Evolutionary conservation across 495 filamentous ascomycete species (phyloP).

Genomic region (Neurospora terricola): DNA sequence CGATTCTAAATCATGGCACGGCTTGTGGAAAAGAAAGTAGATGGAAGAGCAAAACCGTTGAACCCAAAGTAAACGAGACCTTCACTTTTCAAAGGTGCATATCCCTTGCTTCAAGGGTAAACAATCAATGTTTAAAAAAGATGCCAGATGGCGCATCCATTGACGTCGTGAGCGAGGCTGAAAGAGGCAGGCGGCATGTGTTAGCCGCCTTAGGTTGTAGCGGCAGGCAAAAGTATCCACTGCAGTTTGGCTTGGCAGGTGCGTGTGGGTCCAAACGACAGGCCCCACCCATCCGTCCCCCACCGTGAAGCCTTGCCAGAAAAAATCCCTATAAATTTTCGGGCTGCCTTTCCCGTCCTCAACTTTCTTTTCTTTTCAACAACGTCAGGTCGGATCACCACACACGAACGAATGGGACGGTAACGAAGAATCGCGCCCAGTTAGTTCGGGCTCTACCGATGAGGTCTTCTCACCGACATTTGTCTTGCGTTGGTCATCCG

Average conservation of each 20-base stretch:
- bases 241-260: not conserved
- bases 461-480: not conserved
- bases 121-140: not conserved
- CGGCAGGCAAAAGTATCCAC: not conserved
- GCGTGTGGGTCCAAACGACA: not conserved
- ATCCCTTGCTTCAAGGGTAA: not conserved
- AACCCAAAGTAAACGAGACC: not conserved
- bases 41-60: not conserved
- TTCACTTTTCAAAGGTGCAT: not conserved
- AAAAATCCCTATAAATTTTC: constrained; percentile 15
- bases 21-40: not conserved
- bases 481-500: not conserved
- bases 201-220: not conserved
- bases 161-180: not conserved
- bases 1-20: not conserved
- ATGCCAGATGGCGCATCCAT: not conserved
- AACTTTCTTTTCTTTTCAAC: not conserved
- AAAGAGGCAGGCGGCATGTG: not conserved
- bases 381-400: not conserved
- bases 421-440: not conserved
- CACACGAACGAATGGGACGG: not conserved
- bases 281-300: not conserved
- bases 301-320: not conserved
- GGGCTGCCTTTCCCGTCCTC: not conserved
- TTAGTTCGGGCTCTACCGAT: not conserved